Evolutionary conservation across 345 rosid species (phyloP).

Genomic region (Rhizophora mangle): DNA sequence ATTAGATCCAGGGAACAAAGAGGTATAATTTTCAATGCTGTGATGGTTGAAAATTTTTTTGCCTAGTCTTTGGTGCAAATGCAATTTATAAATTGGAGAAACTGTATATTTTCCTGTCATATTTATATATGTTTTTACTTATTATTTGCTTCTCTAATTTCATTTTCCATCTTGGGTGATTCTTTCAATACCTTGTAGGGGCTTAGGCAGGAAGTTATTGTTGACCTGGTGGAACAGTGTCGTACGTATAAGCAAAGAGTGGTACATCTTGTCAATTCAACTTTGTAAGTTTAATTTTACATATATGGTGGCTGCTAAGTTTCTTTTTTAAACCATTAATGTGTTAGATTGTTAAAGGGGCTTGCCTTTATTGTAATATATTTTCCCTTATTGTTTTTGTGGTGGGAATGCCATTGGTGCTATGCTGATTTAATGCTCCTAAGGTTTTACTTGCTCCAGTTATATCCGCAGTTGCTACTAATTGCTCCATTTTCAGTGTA

Average conservation of each 20-base stretch:
- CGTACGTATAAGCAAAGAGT: constrained; percentile 96
- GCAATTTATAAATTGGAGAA: not conserved
- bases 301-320: not conserved
- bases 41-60: not conserved
- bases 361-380: not conserved
- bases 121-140: not conserved
- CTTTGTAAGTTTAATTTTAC: constrained; percentile 58
- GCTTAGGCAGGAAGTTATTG: constrained; percentile 90
- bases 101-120: constrained; percentile 3
- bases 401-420: no score
- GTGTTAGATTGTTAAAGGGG: not conserved
- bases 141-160: not conserved
- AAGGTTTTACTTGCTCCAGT: not conserved
- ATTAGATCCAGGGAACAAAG: constrained; percentile 77
- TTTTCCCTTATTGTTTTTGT: not conserved
- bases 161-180: not conserved
- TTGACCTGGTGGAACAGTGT: constrained; percentile 96
- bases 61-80: not conserved
- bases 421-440: not conserved
- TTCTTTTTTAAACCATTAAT: not conserved
- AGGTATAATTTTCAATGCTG: constrained; percentile 47
- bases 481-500: not conserved
- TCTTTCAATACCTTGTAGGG: constrained; percentile 50
- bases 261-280: constrained; percentile 96
- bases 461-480: no score